Evolutionary conservation across 2,329 filamentous ascomycete genomes (phyloP), one percentile per base, ranked within the genome.

Genomic region (Canariomyces notabilis): DNA sequence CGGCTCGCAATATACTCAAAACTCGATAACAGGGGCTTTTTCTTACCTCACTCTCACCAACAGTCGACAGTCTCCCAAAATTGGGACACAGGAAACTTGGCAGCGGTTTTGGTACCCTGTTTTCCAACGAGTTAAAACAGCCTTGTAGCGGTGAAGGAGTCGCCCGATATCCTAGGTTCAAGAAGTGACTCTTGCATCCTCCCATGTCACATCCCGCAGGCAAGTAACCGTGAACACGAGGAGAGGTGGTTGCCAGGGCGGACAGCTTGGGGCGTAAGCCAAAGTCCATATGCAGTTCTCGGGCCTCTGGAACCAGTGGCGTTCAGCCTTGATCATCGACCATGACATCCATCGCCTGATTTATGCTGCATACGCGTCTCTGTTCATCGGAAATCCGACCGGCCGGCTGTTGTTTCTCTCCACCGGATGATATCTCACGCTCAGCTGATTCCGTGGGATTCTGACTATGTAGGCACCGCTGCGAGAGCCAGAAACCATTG

Each of bases 371-470:
- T 15, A 29, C 15, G 32, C 15, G 19, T 42, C 42, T 52, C 43
- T 37, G 40, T 42, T 39, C 21, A 46, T 47, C 48, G 54, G 52
- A 53, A 50, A 40, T 54, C 52, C 52, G 50, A 35, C 42, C 35
- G 49, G 44, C 45, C 35, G n/a, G n/a, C n/a, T 44, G 39, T 40
- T 20, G 26, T 12, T 40, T 37, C 23, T 37, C 34, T 39, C 18
- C 29, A 34, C 38, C 44, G 21, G 11, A 48, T 31, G 36, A 23
- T 52, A 51, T 44, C 50, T 47, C 49, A 54, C 52, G 40, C 35
- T 41, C 46, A 35, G 43, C 32, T 41, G 49, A 46, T 35, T 38
- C 22, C 9, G 43, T 35, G 44, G 21, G 34, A 18, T 18, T 15
- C 29, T 36, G 40, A 22, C 21, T 14, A 23, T n/a, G 31, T 26